phyloP scores from a whole-genome alignment of 768 basidiomycete genomes.

The Psilocybe subaeruginosa region DNA sequence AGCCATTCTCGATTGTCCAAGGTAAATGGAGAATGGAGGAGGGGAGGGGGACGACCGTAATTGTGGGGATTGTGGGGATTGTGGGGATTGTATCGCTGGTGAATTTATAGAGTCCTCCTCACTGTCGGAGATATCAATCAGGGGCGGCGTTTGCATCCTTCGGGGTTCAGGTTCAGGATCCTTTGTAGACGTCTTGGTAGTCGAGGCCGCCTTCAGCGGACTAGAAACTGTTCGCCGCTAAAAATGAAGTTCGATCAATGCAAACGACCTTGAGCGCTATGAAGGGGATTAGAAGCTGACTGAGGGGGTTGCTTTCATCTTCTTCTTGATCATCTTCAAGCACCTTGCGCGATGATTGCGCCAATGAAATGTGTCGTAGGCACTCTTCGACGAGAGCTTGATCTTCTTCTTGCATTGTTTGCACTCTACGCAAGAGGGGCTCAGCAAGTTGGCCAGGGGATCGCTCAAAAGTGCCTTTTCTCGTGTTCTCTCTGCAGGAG shows the following conservation, averaged over 20 bases:
- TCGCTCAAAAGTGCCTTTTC: conserved; percentile 57
- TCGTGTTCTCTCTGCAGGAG: conserved; percentile 47
- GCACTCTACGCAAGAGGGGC: conserved; percentile 56
- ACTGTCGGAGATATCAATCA: conserved; percentile 24
- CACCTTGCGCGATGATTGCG: conserved; percentile 64
- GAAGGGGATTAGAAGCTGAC: conserved; percentile 23
- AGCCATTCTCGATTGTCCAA: conserved; percentile 12
- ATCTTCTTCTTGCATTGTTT: conserved; percentile 56
- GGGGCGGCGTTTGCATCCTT: conserved; percentile 23
- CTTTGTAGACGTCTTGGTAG: not conserved
- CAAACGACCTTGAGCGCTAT: not conserved
- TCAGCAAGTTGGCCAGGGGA: conserved; percentile 52
- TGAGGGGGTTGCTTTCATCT: conserved; percentile 18
- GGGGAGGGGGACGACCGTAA: conserved; percentile 1
- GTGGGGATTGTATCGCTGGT: conserved; percentile 17
- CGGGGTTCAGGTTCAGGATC: conserved; percentile 9
- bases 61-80: not conserved
- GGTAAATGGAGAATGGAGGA: conserved; percentile 10
- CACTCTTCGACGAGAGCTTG: conserved; percentile 69
- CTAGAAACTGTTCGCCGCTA: conserved; percentile 6
- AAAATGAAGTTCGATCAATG: conserved; percentile 5
- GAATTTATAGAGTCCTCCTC: conserved; percentile 26
- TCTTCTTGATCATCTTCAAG: conserved; percentile 40
- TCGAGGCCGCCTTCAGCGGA: conserved; percentile 10
- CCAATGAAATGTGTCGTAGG: conserved; percentile 72